Percentiles rank a stretch among this genome's conserved stretches.
These are phyloP conservation scores for Hirsutella minnesotensis DNA, from an alignment of 2,329 filamentous ascomycete genomes.

Conservation along the genomic window DNA sequence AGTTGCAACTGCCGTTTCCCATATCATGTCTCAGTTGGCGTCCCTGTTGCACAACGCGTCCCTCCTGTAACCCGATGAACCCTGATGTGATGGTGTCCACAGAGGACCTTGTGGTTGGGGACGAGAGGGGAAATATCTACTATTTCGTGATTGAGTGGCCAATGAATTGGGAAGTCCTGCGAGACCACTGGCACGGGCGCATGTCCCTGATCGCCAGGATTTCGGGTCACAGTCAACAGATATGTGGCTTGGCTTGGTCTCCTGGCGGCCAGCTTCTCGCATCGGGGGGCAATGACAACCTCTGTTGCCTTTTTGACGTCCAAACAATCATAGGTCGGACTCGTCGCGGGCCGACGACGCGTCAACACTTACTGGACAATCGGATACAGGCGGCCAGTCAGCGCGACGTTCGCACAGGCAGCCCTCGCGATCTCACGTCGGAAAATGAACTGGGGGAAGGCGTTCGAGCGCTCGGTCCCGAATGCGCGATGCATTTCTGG, in stretches of 20 bases:
- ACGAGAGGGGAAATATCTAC: slow-evolving; percentile 71
- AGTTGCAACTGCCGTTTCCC: slow-evolving; percentile 57
- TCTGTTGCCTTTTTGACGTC: slow-evolving; percentile 69
- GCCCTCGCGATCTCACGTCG: too few species aligned
- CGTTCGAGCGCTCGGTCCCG: slow-evolving; percentile 37
- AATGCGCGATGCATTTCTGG: slow-evolving; percentile 60
- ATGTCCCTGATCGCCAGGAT: slow-evolving; percentile 71
- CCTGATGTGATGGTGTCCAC: slow-evolving; percentile 44
- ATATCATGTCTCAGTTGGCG: slow-evolving; percentile 77
- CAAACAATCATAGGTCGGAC: slow-evolving; percentile 36
- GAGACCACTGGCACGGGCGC: slow-evolving; percentile 62
- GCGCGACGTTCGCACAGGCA: too few species aligned
- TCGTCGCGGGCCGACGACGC: neutral
- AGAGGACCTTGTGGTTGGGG: slow-evolving; percentile 79
- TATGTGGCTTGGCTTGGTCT: slow-evolving; percentile 90
- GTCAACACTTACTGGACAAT: neutral
- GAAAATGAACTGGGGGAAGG: too few species aligned
- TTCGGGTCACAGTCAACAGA: slow-evolving; percentile 71
- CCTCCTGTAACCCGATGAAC: slow-evolving; percentile 36
- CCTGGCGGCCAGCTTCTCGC: slow-evolving; percentile 64
- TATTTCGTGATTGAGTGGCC: slow-evolving; percentile 89
- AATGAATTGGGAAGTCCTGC: slow-evolving; percentile 45
- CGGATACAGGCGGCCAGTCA: too few species aligned
- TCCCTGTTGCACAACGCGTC: slow-evolving; percentile 43
- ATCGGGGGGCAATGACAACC: slow-evolving; percentile 86